Evolutionary conservation across 352 stramenopile genomes (phyloP).

Genomic region (Globisporangium rhizosaccharum): DNA sequence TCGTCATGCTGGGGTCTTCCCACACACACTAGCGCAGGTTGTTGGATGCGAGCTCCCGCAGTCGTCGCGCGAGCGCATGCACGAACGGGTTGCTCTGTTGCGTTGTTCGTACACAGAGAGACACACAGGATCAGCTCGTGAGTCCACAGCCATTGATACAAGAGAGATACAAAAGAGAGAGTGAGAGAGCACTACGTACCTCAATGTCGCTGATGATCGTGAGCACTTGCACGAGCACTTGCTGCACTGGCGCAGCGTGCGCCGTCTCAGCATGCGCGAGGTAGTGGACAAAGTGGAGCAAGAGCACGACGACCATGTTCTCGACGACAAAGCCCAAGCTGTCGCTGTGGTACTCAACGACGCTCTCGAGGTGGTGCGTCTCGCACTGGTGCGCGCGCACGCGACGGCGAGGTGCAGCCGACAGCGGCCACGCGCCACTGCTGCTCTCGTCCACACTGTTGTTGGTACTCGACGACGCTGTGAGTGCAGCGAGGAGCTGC

Average conservation of each 20-base stretch:
- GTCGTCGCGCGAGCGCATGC: slow-evolving; percentile 57
- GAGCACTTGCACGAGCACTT: slow-evolving; percentile 66
- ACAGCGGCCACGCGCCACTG: slow-evolving; percentile 1
- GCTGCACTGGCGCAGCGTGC: slow-evolving; percentile 27
- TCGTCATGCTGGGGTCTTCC: not conserved
- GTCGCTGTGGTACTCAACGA: slow-evolving; percentile 74
- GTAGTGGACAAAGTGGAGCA: slow-evolving; percentile 71
- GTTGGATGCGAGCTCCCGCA: slow-evolving; percentile 47
- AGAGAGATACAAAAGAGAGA: not conserved
- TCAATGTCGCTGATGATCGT: slow-evolving; percentile 55
- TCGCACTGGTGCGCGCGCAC: slow-evolving; percentile 31
- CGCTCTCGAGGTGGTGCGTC: slow-evolving; percentile 33
- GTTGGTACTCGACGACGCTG: slow-evolving; percentile 11
- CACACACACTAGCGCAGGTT: slow-evolving; percentile 5
- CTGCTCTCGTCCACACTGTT: slow-evolving; percentile 1
- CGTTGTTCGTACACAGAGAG: not conserved
- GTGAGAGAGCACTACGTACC: slow-evolving; percentile 22
- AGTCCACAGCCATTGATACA: not conserved
- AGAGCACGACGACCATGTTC: slow-evolving; percentile 69
- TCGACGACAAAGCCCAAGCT: slow-evolving; percentile 72
- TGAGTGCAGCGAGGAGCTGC: slow-evolving; percentile 28
- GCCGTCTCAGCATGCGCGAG: slow-evolving; percentile 26
- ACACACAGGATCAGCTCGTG: slow-evolving; percentile 6
- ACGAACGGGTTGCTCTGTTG: slow-evolving; percentile 58
- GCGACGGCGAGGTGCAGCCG: slow-evolving; percentile 10